Evolutionary conservation across 202 grass and related monocot genomes (phyloP).

Genomic region (Schoenoplectus triqueter): DNA sequence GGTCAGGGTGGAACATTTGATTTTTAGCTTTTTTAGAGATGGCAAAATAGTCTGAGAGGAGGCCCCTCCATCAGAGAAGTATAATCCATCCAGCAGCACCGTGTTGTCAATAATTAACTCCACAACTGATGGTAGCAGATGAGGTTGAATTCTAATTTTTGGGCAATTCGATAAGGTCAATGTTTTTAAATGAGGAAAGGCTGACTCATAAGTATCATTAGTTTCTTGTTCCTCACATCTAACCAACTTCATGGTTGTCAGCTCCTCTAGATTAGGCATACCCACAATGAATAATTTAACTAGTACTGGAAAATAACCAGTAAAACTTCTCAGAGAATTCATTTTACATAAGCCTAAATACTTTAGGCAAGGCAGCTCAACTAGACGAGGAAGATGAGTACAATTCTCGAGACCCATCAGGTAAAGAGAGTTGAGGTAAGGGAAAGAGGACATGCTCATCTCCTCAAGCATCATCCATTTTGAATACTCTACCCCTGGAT

Average conservation of each 20-base stretch:
- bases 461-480: slow-evolving; percentile 19
- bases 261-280: neutral
- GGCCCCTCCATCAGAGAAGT: neutral
- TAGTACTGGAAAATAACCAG: slow-evolving; percentile 27
- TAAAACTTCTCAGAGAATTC: slow-evolving; percentile 7
- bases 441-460: neutral
- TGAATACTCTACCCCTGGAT: neutral
- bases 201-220: neutral
- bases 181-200: neutral
- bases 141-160: neutral
- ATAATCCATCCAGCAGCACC: neutral
- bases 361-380: neutral
- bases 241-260: neutral
- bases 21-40: neutral
- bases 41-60: neutral
- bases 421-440: neutral
- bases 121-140: neutral
- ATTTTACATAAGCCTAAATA: rapidly evolving
- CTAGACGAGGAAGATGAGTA: slow-evolving; percentile 20
- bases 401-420: neutral
- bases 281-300: rapidly evolving
- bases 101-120: rapidly evolving
- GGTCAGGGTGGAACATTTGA: neutral
- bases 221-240: neutral
- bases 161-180: neutral